Conservation (phyloP, 805 yeast genomes). For the Candida anglica region DNA sequence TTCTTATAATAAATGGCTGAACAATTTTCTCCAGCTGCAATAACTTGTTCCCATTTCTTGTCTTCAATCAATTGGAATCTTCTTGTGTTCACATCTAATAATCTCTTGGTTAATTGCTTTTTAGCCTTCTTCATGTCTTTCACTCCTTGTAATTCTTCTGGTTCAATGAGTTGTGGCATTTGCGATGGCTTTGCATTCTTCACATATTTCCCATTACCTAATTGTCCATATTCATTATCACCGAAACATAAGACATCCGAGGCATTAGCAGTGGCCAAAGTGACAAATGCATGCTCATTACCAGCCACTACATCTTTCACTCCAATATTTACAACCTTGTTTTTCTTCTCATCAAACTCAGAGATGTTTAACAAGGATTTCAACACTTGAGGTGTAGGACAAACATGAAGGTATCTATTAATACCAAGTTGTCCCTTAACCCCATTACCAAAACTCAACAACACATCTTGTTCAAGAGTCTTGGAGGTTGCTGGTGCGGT, state of each 20-base stretch:
- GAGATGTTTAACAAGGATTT: constrained; percentile 42
- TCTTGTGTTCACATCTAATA: constrained; percentile 31
- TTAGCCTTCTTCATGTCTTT: constrained; percentile 9
- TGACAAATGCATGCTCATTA: constrained; percentile 58
- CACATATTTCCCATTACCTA: constrained; percentile 75
- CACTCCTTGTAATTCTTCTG: constrained; percentile 28
- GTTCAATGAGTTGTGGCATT: constrained; percentile 58
- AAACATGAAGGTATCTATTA: constrained; percentile 71
- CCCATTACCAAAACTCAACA: constrained; percentile 79
- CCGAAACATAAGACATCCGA: constrained; percentile 77
- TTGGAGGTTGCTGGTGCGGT: too few species aligned
- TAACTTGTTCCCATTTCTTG: constrained; percentile 44
- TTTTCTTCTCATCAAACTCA: constrained; percentile 50
- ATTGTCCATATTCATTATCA: constrained; percentile 74
- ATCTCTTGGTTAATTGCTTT: constrained; percentile 24
- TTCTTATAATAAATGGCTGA: constrained; percentile 61
- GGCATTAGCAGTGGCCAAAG: constrained; percentile 43
- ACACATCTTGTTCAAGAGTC: constrained; percentile 16
- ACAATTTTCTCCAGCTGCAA: constrained; percentile 58
- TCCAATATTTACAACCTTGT: constrained; percentile 40
- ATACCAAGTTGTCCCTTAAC: constrained; percentile 82
- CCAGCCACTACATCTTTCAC: constrained; percentile 59
- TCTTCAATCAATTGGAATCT: constrained; percentile 43
- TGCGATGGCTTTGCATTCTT: constrained; percentile 52
- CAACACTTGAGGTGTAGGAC: constrained; percentile 60